Base-by-base conservation (phyloP, 768 basidiomycete species). In the Agrocybe pediades region DNA sequence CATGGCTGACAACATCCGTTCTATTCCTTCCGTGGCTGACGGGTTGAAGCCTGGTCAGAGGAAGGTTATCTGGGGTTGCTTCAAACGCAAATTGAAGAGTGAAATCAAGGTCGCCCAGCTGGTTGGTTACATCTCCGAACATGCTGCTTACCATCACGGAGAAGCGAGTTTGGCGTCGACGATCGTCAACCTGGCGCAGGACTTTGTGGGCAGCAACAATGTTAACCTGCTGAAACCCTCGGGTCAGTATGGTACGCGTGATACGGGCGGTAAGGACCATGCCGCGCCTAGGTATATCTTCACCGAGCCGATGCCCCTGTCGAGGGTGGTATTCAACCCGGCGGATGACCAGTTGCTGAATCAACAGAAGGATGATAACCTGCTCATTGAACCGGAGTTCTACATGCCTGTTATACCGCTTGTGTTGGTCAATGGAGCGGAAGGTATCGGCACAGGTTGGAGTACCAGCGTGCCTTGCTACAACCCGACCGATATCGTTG, bases 381-480 rank as follows among this genome's bases (percentile, higher is more conserved):
- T 79, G 41, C 63, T 75, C 49, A 93, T 99, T 58, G 96, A 99
- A 68, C 97, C 97, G 1, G 92, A 95, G 62, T 98, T 85, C 72
- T 99, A 97, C 66, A 78, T 98, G 74, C 96, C 97, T 16, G 70
- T 94, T 39, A 63, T 99, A 1, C 97, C 97, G 0, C 77, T 95
- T 68, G 80, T 98, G 0, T 78, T 99, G 47, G 71, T 98, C 66
- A 98, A 99, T 62, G 97, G 97, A 7, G 87, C 92, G 9, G 95
- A 98, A 59, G 97, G 97, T 74, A 98, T 99, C 62, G 97, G 97
- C 41, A 99, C 97, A 51, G 94, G 96, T 59, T 99, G 97, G 96
- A 95, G 93, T 65, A 98, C 97, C 1, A 84, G 71, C 39, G 77
- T 99, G 47, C 97, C 97, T 2, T 88, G 87, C 63, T 98, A 86